These are phyloP conservation scores for Ceratobasidium sp. DNA, from an alignment of 1,284 basidiomycete genomes.

Conservation along the genomic window DNA sequence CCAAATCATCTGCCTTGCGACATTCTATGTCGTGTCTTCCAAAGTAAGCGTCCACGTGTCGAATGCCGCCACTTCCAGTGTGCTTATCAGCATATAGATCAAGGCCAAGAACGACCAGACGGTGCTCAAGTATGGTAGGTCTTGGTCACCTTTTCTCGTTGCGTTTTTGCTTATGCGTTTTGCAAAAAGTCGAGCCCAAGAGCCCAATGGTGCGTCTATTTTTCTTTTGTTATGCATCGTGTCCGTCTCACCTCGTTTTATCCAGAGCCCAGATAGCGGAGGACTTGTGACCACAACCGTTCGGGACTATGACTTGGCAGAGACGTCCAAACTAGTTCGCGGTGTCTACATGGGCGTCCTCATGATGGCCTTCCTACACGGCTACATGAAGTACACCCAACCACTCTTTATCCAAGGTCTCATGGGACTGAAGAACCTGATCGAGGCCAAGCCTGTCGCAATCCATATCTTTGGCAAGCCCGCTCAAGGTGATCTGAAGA, in stretches of 20 bases:
- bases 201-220: conserved; percentile 69
- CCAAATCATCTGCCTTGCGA: conserved; percentile 75
- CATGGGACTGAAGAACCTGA: conserved; percentile 89
- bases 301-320: conserved; percentile 91
- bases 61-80: conserved; percentile 45
- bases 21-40: conserved; percentile 81
- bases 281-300: conserved; percentile 93
- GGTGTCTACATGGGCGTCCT: conserved; percentile 82
- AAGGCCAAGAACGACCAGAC: conserved; percentile 96
- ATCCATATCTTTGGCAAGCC: conserved; percentile 82
- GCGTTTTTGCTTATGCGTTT: not conserved
- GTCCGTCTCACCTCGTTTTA: conserved; percentile 29
- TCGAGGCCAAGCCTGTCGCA: conserved; percentile 85
- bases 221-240: not conserved
- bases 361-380: conserved; percentile 91
- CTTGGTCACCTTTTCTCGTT: conserved; percentile 46
- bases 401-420: conserved; percentile 92
- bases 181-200: conserved; percentile 67
- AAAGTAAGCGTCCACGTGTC: conserved; percentile 62
- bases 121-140: conserved; percentile 89
- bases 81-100: conserved; percentile 68
- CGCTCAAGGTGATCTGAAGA: conserved; percentile 88
- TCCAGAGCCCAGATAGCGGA: conserved; percentile 76
- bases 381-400: conserved; percentile 91
- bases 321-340: conserved; percentile 87